phyloP scores from a whole-genome alignment of 164 flowering plant genomes.

The Sextonia rubra region DNA sequence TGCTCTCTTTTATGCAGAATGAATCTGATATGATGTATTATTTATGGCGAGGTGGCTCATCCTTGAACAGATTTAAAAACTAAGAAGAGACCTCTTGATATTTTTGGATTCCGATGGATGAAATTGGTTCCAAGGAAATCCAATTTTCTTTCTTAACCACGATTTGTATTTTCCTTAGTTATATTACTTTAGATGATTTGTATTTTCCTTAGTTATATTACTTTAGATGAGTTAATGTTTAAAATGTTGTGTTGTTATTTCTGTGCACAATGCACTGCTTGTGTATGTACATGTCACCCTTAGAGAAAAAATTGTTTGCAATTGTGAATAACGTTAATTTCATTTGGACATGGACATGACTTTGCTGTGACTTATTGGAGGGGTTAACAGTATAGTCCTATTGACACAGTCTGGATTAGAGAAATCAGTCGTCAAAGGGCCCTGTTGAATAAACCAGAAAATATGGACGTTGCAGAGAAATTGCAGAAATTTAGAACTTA shows the following conservation, averaged over 20 bases:
- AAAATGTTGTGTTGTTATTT: background rate
- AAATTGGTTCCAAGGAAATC: background rate
- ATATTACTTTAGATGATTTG: too few relatives aligned
- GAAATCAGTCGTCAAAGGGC: too few relatives aligned
- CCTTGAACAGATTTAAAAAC: background rate
- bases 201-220: too few relatives aligned
- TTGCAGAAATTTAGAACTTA: too few relatives aligned
- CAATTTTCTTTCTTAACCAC: background rate
- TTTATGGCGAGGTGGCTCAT: background rate
- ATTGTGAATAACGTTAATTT: background rate
- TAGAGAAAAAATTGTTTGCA: background rate
- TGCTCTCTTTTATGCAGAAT: background rate
- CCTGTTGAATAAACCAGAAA: too few relatives aligned
- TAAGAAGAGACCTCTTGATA: background rate
- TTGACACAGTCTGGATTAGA: too few relatives aligned
- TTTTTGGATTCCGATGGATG: background rate
- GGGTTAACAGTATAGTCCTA: too few relatives aligned
- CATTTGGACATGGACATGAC: too few relatives aligned
- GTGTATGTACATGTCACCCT: background rate
- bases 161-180: background rate
- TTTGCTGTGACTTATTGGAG: too few relatives aligned
- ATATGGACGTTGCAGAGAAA: too few relatives aligned
- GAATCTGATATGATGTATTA: background rate
- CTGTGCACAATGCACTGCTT: background rate
- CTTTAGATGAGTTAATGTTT: background rate